phyloP scores from a whole-genome alignment of 1,284 basidiomycete species.

The Marasmius fiardii region DNA sequence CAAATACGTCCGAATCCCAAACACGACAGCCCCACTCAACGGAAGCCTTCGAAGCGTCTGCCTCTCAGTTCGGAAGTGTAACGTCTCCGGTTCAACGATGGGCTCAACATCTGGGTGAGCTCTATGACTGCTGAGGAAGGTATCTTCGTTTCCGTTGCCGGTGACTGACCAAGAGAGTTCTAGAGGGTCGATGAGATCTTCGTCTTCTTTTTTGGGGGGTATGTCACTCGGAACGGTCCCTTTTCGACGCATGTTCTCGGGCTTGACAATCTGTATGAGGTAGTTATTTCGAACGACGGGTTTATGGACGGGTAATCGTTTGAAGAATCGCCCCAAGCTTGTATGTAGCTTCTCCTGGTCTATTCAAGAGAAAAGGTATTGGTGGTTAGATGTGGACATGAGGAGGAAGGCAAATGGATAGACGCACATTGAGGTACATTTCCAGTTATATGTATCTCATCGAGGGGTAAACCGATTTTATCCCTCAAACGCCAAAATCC shows the following conservation, averaged over 20 bases:
- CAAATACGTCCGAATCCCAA: constrained; percentile 74
- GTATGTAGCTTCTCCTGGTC: constrained; percentile 62
- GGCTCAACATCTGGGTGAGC: constrained; percentile 21
- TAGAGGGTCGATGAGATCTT: constrained; percentile 48
- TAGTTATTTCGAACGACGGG: constrained; percentile 76
- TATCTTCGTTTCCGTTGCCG: constrained; percentile 64
- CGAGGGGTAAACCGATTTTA: constrained; percentile 70
- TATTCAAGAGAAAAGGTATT: constrained; percentile 27
- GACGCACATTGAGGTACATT: constrained; percentile 68
- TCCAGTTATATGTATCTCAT: constrained; percentile 70
- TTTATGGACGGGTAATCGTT: constrained; percentile 59
- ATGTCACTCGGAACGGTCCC: constrained; percentile 5
- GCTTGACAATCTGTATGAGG: constrained; percentile 53
- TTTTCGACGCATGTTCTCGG: constrained; percentile 16
- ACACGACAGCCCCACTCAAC: constrained; percentile 67
- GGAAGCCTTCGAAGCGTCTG: constrained; percentile 72
- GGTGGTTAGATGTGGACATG: background rate
- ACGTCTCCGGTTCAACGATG: constrained; percentile 36
- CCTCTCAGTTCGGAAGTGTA: constrained; percentile 66
- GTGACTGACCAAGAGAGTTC: constrained; percentile 67
- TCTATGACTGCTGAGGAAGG: constrained; percentile 34
- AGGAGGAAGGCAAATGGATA: background rate
- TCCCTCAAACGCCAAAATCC: constrained; percentile 78
- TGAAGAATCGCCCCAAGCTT: constrained; percentile 71
- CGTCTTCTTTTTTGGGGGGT: constrained; percentile 14